These are phyloP conservation scores for Alternaria sp. DNA, from an alignment of 2,329 filamentous ascomycete genomes.

Conservation along the genomic window DNA sequence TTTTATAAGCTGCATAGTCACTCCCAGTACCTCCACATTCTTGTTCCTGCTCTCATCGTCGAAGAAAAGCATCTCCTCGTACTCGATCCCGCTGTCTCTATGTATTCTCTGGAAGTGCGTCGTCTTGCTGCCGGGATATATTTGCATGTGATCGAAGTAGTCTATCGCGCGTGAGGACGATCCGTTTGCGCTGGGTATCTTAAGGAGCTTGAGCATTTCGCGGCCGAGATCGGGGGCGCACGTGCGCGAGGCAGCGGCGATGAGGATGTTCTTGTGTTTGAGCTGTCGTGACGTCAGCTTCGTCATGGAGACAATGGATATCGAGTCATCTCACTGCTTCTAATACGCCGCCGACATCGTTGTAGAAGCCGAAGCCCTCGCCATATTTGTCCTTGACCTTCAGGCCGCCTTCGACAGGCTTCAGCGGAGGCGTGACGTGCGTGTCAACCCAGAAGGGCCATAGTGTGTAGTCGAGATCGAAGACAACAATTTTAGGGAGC, in stretches of 20 bases:
- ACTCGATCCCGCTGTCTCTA: slow-evolving; percentile 72
- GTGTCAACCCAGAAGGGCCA: slow-evolving; percentile 99
- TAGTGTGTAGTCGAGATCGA: slow-evolving; percentile 97
- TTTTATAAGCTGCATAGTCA: slow-evolving; percentile 81
- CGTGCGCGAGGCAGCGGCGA: slow-evolving; percentile 83
- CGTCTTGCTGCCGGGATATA: slow-evolving; percentile 80
- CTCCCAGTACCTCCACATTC: slow-evolving; percentile 80
- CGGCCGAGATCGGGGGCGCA: slow-evolving; percentile 78
- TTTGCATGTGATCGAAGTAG: slow-evolving; percentile 65
- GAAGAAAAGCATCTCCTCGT: slow-evolving; percentile 91
- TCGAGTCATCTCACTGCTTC: slow-evolving; percentile 38
- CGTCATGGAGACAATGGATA: background rate
- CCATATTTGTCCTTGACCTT: slow-evolving; percentile 60
- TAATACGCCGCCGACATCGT: slow-evolving; percentile 52
- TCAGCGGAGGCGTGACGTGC: slow-evolving; percentile 79
- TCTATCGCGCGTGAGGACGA: slow-evolving; percentile 51
- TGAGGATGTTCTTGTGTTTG: slow-evolving; percentile 55
- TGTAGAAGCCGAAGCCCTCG: slow-evolving; percentile 56
- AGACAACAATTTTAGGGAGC: slow-evolving; percentile 83
- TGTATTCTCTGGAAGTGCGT: slow-evolving; percentile 80
- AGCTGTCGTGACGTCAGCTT: slow-evolving; percentile 37
- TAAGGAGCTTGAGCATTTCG: slow-evolving; percentile 78
- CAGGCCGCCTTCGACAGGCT: slow-evolving; percentile 51
- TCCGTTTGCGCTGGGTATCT: slow-evolving; percentile 63
- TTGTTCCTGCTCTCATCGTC: slow-evolving; percentile 88